Base-by-base conservation (phyloP, 768 basidiomycete genomes). In the Flagelloscypha sp. region DNA sequence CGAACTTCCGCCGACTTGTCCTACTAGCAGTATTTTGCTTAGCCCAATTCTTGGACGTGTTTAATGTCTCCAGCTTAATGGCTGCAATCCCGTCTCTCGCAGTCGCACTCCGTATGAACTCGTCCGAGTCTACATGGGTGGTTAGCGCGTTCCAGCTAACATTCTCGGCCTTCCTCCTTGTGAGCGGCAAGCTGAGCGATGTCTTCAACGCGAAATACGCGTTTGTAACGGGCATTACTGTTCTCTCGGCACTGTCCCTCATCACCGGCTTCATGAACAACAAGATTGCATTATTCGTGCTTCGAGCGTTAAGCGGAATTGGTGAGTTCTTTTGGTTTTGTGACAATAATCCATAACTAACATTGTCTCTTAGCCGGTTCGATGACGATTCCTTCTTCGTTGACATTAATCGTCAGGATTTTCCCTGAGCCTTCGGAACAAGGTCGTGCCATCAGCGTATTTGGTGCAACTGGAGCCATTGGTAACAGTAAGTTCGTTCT, bases 301-400 rank as follows among this genome's bases (percentile, higher is more conserved):
- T 79, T 1, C 61, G 76, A 44, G 74, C 68, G 3, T 32, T 78
- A 7, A 66, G 58, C 43, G 75, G 76, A 13, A 57, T 66, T 23
- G 60, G 70, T 65, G 30, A 36, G 52, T 45, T 11, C 35, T n/a
- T n/a, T n/a, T n/a, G n/a, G n/a, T n/a, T n/a, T n/a, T n/a, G n/a
- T n/a, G n/a, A n/a, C n/a, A n/a, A n/a, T n/a, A n/a, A n/a, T 11
- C 35, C 18, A 13, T 23, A 5, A n/a, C 0, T 13, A 7, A 15
- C 9, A 16, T 37, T 12, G 28, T 5, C 10, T 13, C 28, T 43
- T 55, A 60, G 68, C 59, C 9, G 72, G 66, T 15, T 56, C 68
- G 2, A 50, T 73, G 56, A 68, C 67, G 7, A 61, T 74, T 24
- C 73, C 73, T 2, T 68, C 71, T 3, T 66, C 72, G 5, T 50